A percentile compares a stretch with the other conserved stretches of the same genome.
Conservation (phyloP, 2,329 filamentous ascomycete genomes). For the Neofusicoccum cordaticola region DNA sequence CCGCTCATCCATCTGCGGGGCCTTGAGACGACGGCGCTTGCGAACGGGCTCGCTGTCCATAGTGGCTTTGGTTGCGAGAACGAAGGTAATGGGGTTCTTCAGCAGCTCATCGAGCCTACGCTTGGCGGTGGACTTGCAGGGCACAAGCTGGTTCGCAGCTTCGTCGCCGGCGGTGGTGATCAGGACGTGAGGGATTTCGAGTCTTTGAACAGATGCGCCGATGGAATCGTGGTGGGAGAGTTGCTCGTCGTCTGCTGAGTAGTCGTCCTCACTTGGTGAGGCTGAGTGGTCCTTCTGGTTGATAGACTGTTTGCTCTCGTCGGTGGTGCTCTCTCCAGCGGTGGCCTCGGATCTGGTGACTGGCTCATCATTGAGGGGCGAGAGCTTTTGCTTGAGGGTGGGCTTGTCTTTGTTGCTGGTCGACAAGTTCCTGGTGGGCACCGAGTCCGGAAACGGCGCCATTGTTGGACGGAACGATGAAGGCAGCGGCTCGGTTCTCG, state of each 20-base stretch:
- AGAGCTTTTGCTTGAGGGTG: not conserved
- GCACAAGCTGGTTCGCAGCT: not conserved
- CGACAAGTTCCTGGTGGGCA: not conserved
- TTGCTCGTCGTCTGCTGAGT: not conserved
- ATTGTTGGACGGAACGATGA: not conserved
- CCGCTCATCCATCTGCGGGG: not conserved
- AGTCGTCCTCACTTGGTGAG: not conserved
- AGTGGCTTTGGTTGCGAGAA: not conserved
- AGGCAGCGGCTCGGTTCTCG: not conserved
- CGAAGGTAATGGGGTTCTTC: not conserved
- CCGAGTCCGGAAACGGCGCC: not conserved
- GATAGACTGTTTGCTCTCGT: not conserved
- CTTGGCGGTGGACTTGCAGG: conserved; percentile 1
- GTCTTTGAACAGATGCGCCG: not conserved
- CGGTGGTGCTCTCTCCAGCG: too few relatives aligned
- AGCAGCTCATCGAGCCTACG: not conserved
- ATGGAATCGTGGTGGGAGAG: not conserved
- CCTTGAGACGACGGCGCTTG: not conserved
- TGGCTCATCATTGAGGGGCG: not conserved
- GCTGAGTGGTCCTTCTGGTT: not conserved
- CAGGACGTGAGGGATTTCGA: not conserved
- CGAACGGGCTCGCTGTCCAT: not conserved
- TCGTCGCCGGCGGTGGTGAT: not conserved
- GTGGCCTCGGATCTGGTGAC: not conserved
- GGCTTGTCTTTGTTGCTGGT: not conserved